Evolutionary conservation across 2,329 filamentous ascomycete species (phyloP).

Genomic region (Aspergillus tubingensis): DNA sequence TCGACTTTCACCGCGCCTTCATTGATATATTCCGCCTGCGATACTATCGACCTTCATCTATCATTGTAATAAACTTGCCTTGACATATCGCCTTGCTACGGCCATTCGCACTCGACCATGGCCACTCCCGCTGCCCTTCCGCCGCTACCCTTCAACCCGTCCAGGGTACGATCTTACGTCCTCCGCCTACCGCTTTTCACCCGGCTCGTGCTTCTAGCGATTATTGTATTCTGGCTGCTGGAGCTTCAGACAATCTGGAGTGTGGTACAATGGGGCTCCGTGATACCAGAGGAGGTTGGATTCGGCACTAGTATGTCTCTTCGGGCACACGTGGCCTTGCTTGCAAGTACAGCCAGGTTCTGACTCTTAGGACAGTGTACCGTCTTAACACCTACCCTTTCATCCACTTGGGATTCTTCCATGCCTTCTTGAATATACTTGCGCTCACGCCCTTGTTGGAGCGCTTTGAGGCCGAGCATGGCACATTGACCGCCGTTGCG

Average conservation of each 20-base stretch:
- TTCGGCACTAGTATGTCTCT: slow-evolving; percentile 66
- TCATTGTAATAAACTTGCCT: background rate
- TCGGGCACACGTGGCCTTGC: background rate
- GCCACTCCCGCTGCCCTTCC: slow-evolving; percentile 51
- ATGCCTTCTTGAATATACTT: slow-evolving; percentile 75
- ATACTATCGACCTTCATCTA: background rate
- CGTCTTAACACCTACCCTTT: slow-evolving; percentile 90
- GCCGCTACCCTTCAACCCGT: slow-evolving; percentile 66
- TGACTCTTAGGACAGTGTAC: slow-evolving; percentile 67
- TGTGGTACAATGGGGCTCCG: slow-evolving; percentile 72
- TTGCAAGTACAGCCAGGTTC: background rate
- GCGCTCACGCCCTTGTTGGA: slow-evolving; percentile 86
- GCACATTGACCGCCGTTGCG: slow-evolving; percentile 81
- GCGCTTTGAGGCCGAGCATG: slow-evolving; percentile 89
- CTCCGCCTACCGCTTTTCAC: slow-evolving; percentile 87
- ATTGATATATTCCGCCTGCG: background rate
- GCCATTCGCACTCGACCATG: slow-evolving; percentile 33
- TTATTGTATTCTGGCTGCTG: slow-evolving; percentile 69
- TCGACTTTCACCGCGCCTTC: background rate
- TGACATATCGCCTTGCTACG: background rate
- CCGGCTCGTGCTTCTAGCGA: slow-evolving; percentile 65
- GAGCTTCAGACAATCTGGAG: slow-evolving; percentile 71
- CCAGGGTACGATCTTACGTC: slow-evolving; percentile 76
- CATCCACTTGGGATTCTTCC: slow-evolving; percentile 78
- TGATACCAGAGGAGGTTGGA: slow-evolving; percentile 75